Base-by-base conservation (phyloP, 352 stramenopile species). In the Globisporangium apiculatum region DNA sequence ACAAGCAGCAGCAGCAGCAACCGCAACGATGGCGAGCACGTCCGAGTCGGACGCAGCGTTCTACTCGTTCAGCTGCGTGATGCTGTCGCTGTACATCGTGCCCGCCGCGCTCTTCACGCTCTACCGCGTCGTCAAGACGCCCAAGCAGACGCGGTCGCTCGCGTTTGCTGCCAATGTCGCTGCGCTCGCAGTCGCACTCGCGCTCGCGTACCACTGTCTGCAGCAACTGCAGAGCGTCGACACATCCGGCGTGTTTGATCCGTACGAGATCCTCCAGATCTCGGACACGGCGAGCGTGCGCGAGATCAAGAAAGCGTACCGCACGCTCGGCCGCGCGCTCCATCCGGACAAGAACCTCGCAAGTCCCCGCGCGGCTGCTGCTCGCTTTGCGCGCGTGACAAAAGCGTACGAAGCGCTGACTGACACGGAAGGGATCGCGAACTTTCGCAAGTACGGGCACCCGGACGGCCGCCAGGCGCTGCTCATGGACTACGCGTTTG, bases 351-450 rank as follows among this genome's bases (percentile, higher is more conserved):
- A 95, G 69, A 90, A 91, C 62, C 73, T 78, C 7, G 49, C 72
- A 53, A 80, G 86, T 58, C 67, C 73, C 36, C 67, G 50, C 5
- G 63, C 71, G 0, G 60, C 73, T 7, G 51, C 66, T 6, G 53
- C 66, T 36, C 68, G 77, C 36, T 95, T 95, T 55, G 60, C 71
- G 45, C 81, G 80, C 51, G 75, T 95, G 14, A 84, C 80, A 43
- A 95, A 95, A 61, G 85, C 85, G 5, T 95, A 95, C 66, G 85
- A 95, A 61, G 81, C 85, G 50, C 79, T 95, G 48, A 93, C 85
- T 12, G 74, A 93, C 67, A 69, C 74, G 4, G 57, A 62, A 4
- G 76, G 68, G 36, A 92, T 93, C 38, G 71, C 79, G 41, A 95
- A 95, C 59, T 95, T 83, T 61, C 73, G 69, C 50, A 86, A 86